Conservation (phyloP, 345 rosid genomes). For the Citrus cavaleriei region DNA sequence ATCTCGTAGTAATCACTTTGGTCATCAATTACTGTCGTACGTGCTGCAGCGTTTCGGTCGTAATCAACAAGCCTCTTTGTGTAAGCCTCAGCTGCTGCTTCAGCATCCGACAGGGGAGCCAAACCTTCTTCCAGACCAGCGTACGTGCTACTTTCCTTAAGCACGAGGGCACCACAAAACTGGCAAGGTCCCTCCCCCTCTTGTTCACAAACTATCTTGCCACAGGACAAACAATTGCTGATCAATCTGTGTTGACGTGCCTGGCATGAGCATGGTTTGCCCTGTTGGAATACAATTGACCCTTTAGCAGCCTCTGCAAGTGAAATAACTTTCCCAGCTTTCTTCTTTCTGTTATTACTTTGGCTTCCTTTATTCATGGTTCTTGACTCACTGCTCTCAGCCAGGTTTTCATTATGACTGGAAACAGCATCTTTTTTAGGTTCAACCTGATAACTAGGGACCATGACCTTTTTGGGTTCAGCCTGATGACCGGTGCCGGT, state of each 20-base stretch:
- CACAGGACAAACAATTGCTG: constrained; percentile 96
- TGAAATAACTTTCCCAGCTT: constrained; percentile 74
- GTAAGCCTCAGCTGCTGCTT: constrained; percentile 83
- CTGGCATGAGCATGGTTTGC: constrained; percentile 90
- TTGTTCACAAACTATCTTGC: constrained; percentile 95
- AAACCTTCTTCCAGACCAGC: constrained; percentile 72
- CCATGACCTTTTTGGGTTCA: constrained; percentile 23
- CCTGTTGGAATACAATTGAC: constrained; percentile 87
- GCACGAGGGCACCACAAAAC: constrained; percentile 84
- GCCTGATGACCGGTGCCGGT: constrained; percentile 31
- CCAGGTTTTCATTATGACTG: constrained; percentile 22
- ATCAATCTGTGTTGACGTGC: constrained; percentile 77
- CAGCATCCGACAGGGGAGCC: constrained; percentile 70
- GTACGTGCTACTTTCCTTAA: constrained; percentile 80
- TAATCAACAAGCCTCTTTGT: constrained; percentile 91
- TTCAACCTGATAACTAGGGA: constrained; percentile 26
- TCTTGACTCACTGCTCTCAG: constrained; percentile 24
- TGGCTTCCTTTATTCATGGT: constrained; percentile 35
- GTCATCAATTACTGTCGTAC: constrained; percentile 94
- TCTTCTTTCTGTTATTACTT: constrained; percentile 70
- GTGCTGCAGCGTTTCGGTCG: constrained; percentile 85
- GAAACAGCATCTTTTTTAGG: constrained; percentile 18
- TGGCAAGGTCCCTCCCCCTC: constrained; percentile 95
- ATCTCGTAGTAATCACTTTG: constrained; percentile 94
- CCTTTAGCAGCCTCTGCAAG: constrained; percentile 97